A percentile compares a stretch with the other conserved stretches of the same genome.
Evolutionary conservation across 768 basidiomycete species (phyloP).

Genomic region (Macrocybe gigantea): DNA sequence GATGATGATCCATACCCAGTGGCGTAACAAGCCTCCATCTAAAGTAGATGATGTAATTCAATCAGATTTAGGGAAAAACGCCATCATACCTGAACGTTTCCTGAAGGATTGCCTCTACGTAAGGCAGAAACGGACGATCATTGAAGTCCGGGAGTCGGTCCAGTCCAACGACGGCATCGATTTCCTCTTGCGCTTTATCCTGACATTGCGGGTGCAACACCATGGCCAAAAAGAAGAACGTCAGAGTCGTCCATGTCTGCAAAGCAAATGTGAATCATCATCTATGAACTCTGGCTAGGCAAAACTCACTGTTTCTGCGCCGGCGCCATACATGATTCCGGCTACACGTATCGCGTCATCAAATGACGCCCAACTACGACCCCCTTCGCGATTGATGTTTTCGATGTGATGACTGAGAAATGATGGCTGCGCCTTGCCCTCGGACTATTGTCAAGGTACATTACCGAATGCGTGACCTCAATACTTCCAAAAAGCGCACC

Average conservation of each 20-base stretch:
- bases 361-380: not conserved
- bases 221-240: slow-evolving; percentile 25
- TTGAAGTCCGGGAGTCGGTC: slow-evolving; percentile 19
- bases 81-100: not conserved
- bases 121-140: slow-evolving; percentile 18
- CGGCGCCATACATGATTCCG: slow-evolving; percentile 29
- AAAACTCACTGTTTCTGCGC: slow-evolving; percentile 26
- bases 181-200: slow-evolving; percentile 21
- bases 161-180: slow-evolving; percentile 22
- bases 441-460: slow-evolving; percentile 2
- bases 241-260: not conserved
- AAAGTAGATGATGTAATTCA: too few species aligned
- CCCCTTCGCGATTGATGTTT: not conserved
- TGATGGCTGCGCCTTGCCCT: slow-evolving; percentile 12
- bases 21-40: not conserved
- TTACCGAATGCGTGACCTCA: not conserved
- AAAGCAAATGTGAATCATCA: not conserved
- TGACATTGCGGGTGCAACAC: slow-evolving; percentile 23
- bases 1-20: not conserved
- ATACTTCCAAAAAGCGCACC: slow-evolving; percentile 12
- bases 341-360: slow-evolving; percentile 17
- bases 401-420: slow-evolving; percentile 8
- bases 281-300: not conserved
- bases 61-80: too few species aligned
- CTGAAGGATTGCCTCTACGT: slow-evolving; percentile 1